Evolutionary conservation across 129 eudicot species (phyloP).

Genomic region (Flaveria robusta): DNA sequence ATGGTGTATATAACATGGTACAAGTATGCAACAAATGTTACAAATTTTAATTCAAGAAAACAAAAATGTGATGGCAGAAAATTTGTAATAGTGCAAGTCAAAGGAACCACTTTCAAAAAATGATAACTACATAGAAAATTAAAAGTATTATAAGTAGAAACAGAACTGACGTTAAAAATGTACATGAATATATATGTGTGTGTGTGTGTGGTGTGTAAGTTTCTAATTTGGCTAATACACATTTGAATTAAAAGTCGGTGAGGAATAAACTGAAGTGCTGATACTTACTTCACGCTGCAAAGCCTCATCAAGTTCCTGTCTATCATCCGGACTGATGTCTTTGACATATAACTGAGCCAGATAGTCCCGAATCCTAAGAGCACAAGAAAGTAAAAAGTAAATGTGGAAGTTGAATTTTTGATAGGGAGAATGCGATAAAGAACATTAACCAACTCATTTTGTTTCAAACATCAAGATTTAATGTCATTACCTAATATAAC

Average conservation of each 20-base stretch:
- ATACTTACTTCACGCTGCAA: conserved; percentile 77
- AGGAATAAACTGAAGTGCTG: not conserved
- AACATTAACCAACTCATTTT: not conserved
- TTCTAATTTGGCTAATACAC: not conserved
- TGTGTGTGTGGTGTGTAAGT: not conserved
- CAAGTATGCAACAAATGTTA: not conserved
- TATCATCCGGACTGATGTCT: conserved; percentile 86
- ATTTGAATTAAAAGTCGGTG: not conserved
- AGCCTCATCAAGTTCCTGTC: conserved; percentile 87
- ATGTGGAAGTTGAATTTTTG: conserved; percentile 43
- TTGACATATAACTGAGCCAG: conserved; percentile 70
- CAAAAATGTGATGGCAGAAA: not conserved
- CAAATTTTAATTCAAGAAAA: not conserved
- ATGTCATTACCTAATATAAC: not conserved
- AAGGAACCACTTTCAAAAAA: not conserved
- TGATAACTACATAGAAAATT: not conserved
- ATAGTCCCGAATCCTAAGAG: conserved; percentile 72
- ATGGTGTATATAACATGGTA: not conserved
- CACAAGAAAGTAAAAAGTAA: not conserved
- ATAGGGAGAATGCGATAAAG: not conserved
- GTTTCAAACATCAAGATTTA: not conserved
- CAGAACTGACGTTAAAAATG: not conserved
- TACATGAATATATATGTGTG: not conserved
- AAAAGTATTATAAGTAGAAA: not conserved
- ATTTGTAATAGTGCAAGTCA: not conserved